These are phyloP conservation scores for Cladosporium sp. DNA, from an alignment of 2,329 filamentous ascomycete species.

Conservation along the genomic window DNA sequence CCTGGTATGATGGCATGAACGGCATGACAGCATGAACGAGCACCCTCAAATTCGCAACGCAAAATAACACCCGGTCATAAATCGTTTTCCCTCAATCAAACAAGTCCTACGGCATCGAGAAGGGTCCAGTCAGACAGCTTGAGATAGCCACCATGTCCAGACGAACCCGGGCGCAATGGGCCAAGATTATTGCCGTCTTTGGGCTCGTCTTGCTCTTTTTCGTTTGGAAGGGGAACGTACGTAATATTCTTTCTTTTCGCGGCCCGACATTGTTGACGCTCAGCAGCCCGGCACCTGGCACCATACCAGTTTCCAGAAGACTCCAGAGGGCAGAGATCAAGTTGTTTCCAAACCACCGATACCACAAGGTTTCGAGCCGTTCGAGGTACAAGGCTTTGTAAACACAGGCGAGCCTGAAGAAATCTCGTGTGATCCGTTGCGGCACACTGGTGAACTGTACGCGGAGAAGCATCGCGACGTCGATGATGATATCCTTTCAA, in stretches of 20 bases:
- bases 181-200: background rate
- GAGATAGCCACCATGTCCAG: background rate
- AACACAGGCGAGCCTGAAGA: background rate
- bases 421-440: background rate
- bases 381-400: conserved; percentile 1
- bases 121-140: background rate
- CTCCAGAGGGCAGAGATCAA: too few species aligned
- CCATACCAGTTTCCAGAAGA: background rate
- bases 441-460: background rate
- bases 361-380: background rate
- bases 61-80: background rate
- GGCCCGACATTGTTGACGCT: background rate
- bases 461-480: conserved; percentile 1
- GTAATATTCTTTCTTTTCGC: background rate
- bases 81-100: background rate
- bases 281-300: background rate
- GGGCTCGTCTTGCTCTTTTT: background rate
- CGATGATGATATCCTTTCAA: background rate
- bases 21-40: too few species aligned
- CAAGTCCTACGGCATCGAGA: background rate
- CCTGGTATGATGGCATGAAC: too few species aligned
- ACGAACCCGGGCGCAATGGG: conserved; percentile 1
- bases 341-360: background rate
- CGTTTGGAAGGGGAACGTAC: background rate
- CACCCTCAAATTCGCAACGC: too few species aligned